Conservation (phyloP, 306 rosid genomes). For the Lupinus albus region DNA sequence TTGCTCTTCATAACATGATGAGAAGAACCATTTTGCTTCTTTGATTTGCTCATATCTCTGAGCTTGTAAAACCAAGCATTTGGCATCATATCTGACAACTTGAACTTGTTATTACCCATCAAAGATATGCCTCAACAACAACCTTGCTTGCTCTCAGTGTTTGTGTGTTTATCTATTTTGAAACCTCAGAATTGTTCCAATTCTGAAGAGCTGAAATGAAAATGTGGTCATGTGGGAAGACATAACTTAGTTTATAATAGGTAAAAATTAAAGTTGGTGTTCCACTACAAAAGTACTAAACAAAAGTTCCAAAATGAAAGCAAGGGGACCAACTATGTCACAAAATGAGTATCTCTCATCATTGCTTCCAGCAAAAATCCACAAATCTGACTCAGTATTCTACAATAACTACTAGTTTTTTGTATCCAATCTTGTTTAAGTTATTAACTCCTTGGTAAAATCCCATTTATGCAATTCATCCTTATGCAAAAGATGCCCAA, state of each 20-base stretch:
- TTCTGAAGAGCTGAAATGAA: constrained; percentile 39
- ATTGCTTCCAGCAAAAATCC: constrained; percentile 46
- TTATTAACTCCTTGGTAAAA: constrained; percentile 17
- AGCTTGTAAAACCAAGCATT: constrained; percentile 91
- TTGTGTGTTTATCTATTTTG: constrained; percentile 35
- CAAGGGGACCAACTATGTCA: constrained; percentile 50
- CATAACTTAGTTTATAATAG: constrained; percentile 36
- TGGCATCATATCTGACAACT: constrained; percentile 77
- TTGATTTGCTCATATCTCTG: constrained; percentile 68
- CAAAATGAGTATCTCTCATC: constrained; percentile 42
- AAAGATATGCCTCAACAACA: constrained; percentile 36
- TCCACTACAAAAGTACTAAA: constrained; percentile 38
- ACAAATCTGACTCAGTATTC: constrained; percentile 12
- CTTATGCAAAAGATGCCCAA: constrained; percentile 6
- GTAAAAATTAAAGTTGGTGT: constrained; percentile 30
- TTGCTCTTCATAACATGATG: constrained; percentile 50
- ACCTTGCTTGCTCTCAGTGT: constrained; percentile 26
- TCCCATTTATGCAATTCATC: neutral
- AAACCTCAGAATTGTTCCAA: constrained; percentile 35
- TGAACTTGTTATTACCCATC: constrained; percentile 80
- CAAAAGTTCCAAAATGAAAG: constrained; percentile 45
- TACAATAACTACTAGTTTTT: neutral
- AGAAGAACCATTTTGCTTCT: constrained; percentile 49
- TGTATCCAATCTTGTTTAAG: constrained; percentile 12
- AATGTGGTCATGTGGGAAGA: constrained; percentile 30